These are phyloP conservation scores for Boletus speciosus DNA, from an alignment of 768 basidiomycete genomes.

Conservation along the genomic window DNA sequence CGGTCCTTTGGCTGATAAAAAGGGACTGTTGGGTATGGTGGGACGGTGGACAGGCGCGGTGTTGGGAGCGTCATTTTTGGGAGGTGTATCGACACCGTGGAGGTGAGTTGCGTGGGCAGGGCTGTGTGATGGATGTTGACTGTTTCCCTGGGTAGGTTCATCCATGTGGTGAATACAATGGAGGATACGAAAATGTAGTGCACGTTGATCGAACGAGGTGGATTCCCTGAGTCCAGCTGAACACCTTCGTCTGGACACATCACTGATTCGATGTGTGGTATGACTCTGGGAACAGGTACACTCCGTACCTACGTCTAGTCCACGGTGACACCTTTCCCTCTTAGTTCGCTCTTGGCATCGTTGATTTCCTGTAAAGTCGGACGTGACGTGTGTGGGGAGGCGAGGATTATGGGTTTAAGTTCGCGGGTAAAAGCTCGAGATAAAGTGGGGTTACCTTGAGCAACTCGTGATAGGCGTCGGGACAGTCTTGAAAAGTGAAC, in stretches of 20 bases:
- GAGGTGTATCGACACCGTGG: conserved; percentile 48
- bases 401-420: too few species aligned
- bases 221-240: neutral
- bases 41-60: neutral
- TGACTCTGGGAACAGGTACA: conserved; percentile 30
- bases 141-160: conserved; percentile 10
- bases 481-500: conserved; percentile 71
- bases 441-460: conserved; percentile 17
- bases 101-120: conserved; percentile 34
- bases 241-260: neutral
- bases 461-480: conserved; percentile 63
- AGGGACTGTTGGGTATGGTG: conserved; percentile 15
- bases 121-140: neutral
- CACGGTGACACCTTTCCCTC: conserved; percentile 57
- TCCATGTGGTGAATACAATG: conserved; percentile 21
- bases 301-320: conserved; percentile 56
- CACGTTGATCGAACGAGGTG: conserved; percentile 43
- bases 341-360: conserved; percentile 53
- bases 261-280: neutral
- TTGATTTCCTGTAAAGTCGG: conserved; percentile 52
- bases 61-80: conserved; percentile 45
- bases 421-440: neutral
- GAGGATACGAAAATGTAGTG: conserved; percentile 37
- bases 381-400: neutral
- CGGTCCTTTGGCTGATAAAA: conserved; percentile 41